A percentile compares a stretch with the other conserved stretches of the same genome.
Conservation (phyloP, 768 basidiomycete species). For the Boletus subcaerulescens region DNA sequence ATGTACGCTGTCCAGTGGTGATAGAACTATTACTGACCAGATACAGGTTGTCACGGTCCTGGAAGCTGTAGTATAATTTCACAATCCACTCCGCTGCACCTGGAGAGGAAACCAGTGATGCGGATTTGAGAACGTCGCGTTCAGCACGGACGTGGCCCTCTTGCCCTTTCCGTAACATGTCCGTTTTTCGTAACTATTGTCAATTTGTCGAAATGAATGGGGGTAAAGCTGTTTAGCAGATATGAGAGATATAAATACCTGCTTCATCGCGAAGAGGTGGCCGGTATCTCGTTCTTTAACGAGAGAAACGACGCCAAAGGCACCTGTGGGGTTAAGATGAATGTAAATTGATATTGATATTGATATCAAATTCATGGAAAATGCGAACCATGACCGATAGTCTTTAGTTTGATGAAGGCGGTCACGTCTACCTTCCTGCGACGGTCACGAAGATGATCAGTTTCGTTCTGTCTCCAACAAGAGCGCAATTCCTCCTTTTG, state of each 20-base stretch:
- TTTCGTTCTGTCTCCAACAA: slow-evolving; percentile 86
- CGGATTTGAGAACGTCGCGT: slow-evolving; percentile 89
- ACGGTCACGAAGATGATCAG: slow-evolving; percentile 81
- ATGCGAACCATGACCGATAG: slow-evolving; percentile 83
- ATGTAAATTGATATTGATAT: slow-evolving; percentile 8
- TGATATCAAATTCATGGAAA: slow-evolving; percentile 27
- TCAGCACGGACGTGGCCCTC: slow-evolving; percentile 97
- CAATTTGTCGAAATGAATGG: slow-evolving; percentile 23
- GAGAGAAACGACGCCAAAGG: slow-evolving; percentile 94
- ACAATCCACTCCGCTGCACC: slow-evolving; percentile 91
- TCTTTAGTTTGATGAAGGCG: slow-evolving; percentile 87
- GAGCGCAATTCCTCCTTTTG: slow-evolving; percentile 71
- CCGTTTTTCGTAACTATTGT: slow-evolving; percentile 72
- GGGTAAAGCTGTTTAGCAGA: slow-evolving; percentile 25
- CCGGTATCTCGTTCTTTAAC: slow-evolving; percentile 81
- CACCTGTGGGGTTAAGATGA: slow-evolving; percentile 53
- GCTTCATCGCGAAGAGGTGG: slow-evolving; percentile 93
- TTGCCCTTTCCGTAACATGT: slow-evolving; percentile 95
- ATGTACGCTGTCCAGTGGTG: slow-evolving; percentile 24
- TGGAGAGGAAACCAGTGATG: slow-evolving; percentile 73
- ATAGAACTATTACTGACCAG: slow-evolving; percentile 57
- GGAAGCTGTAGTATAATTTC: slow-evolving; percentile 88
- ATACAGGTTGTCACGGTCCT: slow-evolving; percentile 94
- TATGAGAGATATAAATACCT: slow-evolving; percentile 51
- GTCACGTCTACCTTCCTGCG: slow-evolving; percentile 79